Percentiles rank a stretch among this genome's conserved stretches.
Evolutionary conservation across 441 rosid genomes (phyloP).

Genomic region (Euphorbia celastroides): DNA sequence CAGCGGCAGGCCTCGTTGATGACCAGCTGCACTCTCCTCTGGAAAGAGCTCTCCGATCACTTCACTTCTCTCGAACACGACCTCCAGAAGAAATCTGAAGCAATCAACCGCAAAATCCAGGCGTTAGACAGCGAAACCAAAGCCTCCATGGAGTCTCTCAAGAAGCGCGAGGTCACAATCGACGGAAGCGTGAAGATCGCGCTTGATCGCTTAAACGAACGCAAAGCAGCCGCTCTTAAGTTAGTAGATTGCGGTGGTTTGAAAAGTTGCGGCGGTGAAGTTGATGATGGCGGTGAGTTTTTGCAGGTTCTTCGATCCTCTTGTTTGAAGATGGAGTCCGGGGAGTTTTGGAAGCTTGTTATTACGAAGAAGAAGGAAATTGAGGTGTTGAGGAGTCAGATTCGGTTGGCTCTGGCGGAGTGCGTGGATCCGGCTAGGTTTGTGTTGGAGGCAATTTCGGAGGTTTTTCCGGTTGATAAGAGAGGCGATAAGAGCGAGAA

Average conservation of each 20-base stretch:
- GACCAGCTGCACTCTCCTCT: constrained; percentile 95
- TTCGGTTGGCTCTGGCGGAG: constrained; percentile 64
- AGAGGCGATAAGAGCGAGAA: constrained; percentile 37
- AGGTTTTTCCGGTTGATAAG: constrained; percentile 89
- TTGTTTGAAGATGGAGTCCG: constrained; percentile 69
- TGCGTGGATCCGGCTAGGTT: constrained; percentile 91
- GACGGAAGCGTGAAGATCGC: constrained; percentile 81
- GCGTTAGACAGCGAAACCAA: constrained; percentile 64
- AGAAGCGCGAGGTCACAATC: constrained; percentile 81
- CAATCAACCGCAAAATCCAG: constrained; percentile 61
- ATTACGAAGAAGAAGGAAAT: constrained; percentile 75
- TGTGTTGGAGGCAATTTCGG: constrained; percentile 78
- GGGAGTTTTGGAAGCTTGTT: constrained; percentile 74
- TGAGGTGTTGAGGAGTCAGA: constrained; percentile 53
- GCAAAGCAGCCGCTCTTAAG: constrained; percentile 41
- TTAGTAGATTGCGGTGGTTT: constrained; percentile 29
- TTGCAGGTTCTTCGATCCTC: constrained; percentile 37
- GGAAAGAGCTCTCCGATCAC: constrained; percentile 98
- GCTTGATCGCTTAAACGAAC: constrained; percentile 50
- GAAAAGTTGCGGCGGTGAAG: constrained; percentile 57
- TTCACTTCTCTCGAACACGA: constrained; percentile 76
- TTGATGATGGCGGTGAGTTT: constrained; percentile 72
- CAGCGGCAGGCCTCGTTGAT: constrained; percentile 89
- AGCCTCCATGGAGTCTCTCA: constrained; percentile 60
- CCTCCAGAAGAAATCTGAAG: constrained; percentile 71